Base-by-base conservation (phyloP, 1,284 basidiomycete species). In the Anthracocystis setariae region DNA sequence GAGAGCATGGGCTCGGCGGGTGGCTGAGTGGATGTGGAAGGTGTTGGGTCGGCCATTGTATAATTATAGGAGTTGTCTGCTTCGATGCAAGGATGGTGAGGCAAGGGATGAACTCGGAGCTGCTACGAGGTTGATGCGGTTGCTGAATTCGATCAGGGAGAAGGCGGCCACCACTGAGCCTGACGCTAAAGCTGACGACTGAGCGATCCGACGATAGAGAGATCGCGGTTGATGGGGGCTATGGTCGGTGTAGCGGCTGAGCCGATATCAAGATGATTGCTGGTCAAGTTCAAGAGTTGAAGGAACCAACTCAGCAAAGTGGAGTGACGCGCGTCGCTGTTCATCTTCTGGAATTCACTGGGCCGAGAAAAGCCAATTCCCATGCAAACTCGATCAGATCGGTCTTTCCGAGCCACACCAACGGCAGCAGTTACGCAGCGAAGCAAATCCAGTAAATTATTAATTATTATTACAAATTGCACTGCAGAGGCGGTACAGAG, bases 21-120 rank as follows among this genome's bases (percentile, higher is more conserved):
- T 1, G 68, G 62, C n/a, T 65, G 66, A n/a, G 61, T 59, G 2
- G 71, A 69, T 12, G 66, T 33, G 15, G 71, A 69, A 12, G 70
- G 62, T 15, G 65, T 69, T 43, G 70, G 55, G 38, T 77, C 76
- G 27, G 64, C 68, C 76, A 76, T 75, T 7, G 35, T 37, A 5
- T 33, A 37, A 29, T 12, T 29, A 29, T 29, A n/a, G n/a, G n/a
- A n/a, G n/a, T n/a, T n/a, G n/a, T n/a, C n/a, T n/a, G n/a, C n/a
- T n/a, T n/a, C n/a, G n/a, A n/a, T n/a, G n/a, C n/a, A n/a, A n/a
- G n/a, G n/a, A n/a, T n/a, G n/a, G n/a, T n/a, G n/a, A n/a, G n/a
- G n/a, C n/a, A n/a, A n/a, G n/a, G n/a, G n/a, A n/a, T n/a, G n/a
- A n/a, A n/a, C n/a, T n/a, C n/a, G n/a, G n/a, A n/a, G n/a, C n/a